These are phyloP conservation scores for Suillus ampliporus DNA, from an alignment of 768 basidiomycete genomes.

Conservation along the genomic window DNA sequence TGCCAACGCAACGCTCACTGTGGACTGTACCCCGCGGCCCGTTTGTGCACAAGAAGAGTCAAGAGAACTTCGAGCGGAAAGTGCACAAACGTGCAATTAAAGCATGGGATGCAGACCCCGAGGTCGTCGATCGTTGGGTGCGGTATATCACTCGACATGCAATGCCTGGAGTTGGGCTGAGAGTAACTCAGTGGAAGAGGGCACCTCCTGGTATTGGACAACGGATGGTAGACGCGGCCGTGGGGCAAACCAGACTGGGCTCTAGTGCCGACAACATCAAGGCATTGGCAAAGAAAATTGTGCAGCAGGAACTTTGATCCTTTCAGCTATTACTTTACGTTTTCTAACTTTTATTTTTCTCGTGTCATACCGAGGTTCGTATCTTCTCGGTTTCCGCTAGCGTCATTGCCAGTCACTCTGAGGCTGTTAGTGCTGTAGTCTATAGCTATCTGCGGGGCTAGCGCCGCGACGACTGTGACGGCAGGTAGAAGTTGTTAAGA, in stretches of 20 bases:
- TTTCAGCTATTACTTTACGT: no score
- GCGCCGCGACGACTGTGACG: no score
- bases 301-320: conserved; percentile 33
- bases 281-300: conserved; percentile 48
- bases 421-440: no score
- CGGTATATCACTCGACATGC: conserved; percentile 77
- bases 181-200: conserved; percentile 78
- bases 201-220: conserved; percentile 57
- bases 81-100: conserved; percentile 88
- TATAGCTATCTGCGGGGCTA: no score
- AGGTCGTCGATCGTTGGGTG: conserved; percentile 81
- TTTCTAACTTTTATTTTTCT: no score
- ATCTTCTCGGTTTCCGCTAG: no score
- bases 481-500: no score
- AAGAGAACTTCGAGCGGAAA: conserved; percentile 92
- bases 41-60: conserved; percentile 91
- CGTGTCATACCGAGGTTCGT: no score
- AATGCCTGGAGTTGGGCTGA: conserved; percentile 87
- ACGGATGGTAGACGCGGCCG: conserved; percentile 42
- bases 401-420: no score
- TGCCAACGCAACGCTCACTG: conserved; percentile 77
- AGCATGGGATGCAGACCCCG: conserved; percentile 85
- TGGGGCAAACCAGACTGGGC: conserved; percentile 39
- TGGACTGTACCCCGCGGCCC: conserved; percentile 89
- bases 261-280: conserved; percentile 41